Conservation (phyloP, 148 eudicot genomes). For the Persicaria tinctoria region DNA sequence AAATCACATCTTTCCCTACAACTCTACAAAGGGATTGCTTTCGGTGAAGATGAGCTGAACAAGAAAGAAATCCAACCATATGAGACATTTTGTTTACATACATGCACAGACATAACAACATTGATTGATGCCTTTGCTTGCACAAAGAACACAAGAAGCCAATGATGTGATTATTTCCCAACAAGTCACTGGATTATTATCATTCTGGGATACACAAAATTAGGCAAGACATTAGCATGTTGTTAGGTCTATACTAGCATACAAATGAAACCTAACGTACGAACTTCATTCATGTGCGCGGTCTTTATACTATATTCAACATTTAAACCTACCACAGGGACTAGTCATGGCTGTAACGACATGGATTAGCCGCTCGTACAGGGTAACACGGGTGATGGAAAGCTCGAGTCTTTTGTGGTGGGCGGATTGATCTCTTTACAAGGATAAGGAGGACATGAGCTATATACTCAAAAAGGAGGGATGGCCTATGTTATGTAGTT, state of each 20-base stretch:
- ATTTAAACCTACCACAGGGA: background rate
- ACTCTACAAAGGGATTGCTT: background rate
- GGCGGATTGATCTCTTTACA: background rate
- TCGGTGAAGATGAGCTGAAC: background rate
- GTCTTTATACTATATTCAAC: background rate
- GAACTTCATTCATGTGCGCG: background rate
- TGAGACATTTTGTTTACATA: background rate
- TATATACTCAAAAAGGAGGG: background rate
- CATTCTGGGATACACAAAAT: background rate
- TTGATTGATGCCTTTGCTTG: background rate
- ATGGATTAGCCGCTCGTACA: too few relatives aligned
- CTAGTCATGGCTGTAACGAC: too few relatives aligned
- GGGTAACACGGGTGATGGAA: too few relatives aligned
- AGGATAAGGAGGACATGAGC: background rate
- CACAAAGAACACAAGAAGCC: background rate
- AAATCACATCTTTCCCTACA: too few relatives aligned
- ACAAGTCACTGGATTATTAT: background rate
- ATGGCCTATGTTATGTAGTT: conserved; percentile 1
- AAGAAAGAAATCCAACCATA: background rate
- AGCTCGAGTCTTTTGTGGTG: too few relatives aligned
- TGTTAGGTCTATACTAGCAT: background rate
- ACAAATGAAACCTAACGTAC: conserved; percentile 1
- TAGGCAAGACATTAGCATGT: conserved; percentile 9
- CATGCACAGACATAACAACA: background rate
- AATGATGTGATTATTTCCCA: background rate